Evolutionary conservation across 495 filamentous ascomycete species (phyloP).

Genomic region (Podospora conica): DNA sequence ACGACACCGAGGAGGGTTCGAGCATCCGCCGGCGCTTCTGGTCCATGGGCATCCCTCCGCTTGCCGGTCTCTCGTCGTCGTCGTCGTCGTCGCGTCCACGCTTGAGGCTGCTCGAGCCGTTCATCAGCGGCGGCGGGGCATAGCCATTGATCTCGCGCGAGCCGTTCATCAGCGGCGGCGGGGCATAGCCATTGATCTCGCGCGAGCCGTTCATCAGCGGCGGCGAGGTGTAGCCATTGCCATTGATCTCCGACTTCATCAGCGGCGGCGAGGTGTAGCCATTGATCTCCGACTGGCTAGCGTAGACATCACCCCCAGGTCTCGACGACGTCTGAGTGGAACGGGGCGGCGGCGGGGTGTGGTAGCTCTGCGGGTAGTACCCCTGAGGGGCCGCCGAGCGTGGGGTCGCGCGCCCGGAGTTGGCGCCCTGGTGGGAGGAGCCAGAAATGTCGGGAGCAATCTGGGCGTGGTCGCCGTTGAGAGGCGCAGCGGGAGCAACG

Average conservation of each 20-base stretch:
- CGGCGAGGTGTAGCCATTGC: slow-evolving; percentile 50
- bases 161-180: too few species aligned
- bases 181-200: slow-evolving; percentile 49
- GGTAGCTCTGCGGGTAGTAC: slow-evolving; percentile 68
- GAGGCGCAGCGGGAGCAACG: slow-evolving; percentile 54
- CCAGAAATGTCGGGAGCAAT: slow-evolving; percentile 79
- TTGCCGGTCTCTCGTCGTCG: slow-evolving; percentile 65
- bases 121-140: slow-evolving; percentile 54
- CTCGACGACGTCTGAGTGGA: too few species aligned
- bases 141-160: slow-evolving; percentile 46
- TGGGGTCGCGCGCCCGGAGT: slow-evolving; percentile 82
- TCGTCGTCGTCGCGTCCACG: slow-evolving; percentile 76
- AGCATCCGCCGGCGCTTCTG: slow-evolving; percentile 83
- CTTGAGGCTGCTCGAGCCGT: slow-evolving; percentile 64
- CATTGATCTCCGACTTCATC: too few species aligned
- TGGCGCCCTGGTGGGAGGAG: slow-evolving; percentile 74
- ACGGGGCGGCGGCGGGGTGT: slow-evolving; percentile 83
- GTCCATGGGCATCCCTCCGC: slow-evolving; percentile 54
- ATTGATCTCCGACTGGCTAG: slow-evolving; percentile 51
- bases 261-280: slow-evolving; percentile 48
- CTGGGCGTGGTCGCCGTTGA: slow-evolving; percentile 72
- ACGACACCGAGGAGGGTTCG: slow-evolving; percentile 33
- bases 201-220: slow-evolving; percentile 59
- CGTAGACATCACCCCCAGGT: slow-evolving; percentile 62
- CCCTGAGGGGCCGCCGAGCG: slow-evolving; percentile 63